Evolutionary conservation across 345 rosid genomes (phyloP).

Genomic region (Nephelium lappaceum): DNA sequence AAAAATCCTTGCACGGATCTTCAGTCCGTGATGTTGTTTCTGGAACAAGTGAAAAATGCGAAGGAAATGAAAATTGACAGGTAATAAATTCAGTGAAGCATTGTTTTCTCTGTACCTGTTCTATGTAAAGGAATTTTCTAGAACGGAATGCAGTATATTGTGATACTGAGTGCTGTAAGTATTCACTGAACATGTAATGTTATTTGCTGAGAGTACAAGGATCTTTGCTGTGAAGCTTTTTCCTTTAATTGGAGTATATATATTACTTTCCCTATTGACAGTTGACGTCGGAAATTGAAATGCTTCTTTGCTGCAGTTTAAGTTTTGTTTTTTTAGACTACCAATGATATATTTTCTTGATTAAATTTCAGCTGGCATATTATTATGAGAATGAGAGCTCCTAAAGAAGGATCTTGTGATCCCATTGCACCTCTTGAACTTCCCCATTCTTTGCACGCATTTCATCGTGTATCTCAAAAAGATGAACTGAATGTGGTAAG

Average conservation of each 20-base stretch:
- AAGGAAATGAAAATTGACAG: constrained; percentile 76
- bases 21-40: constrained; percentile 46
- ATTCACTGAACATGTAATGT: background rate
- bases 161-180: background rate
- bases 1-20: constrained; percentile 70
- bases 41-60: constrained; percentile 60
- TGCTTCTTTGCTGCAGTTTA: background rate
- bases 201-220: background rate
- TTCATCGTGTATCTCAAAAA: constrained; percentile 58
- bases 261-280: background rate
- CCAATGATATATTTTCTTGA: background rate
- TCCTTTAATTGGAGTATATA: background rate
- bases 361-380: constrained; percentile 66
- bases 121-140: background rate
- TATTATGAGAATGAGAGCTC: constrained; percentile 58
- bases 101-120: background rate
- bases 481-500: constrained; percentile 52
- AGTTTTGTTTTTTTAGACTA: background rate
- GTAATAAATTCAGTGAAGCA: constrained; percentile 27
- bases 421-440: constrained; percentile 72
- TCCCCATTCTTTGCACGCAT: constrained; percentile 75
- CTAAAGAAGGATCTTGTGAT: constrained; percentile 59
- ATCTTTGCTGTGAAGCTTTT: background rate
- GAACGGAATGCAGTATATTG: background rate
- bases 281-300: background rate